Base-by-base conservation (phyloP, 768 basidiomycete species). In the Calocera viscosa region DNA sequence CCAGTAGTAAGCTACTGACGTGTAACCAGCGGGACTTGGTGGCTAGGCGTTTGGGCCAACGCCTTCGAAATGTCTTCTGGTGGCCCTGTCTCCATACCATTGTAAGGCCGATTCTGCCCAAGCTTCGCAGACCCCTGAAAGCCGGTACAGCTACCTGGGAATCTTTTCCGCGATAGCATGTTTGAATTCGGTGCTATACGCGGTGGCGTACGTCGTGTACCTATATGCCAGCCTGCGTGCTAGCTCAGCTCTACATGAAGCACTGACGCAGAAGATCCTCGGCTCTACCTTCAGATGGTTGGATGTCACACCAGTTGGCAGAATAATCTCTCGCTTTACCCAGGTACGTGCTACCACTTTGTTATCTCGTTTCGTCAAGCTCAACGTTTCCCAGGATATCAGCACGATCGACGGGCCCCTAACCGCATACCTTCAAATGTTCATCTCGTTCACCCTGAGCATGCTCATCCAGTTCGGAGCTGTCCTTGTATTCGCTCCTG, bases 271-370 rank as follows among this genome's bases (percentile, higher is more conserved):
- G 19, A 49, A 26, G 32, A 32, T 66, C 26, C 34, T 66, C 28
- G 33, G 49, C 2, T 26, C 67, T 0, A 63, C 70, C 1, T 40
- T 69, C 3, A 34, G 70, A 43, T 73, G 70, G 69, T 65, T 72
- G 30, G 72, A 73, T 66, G 64, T 66, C 26, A 72, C 71, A 5
- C 72, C 72, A 1, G 66, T 66, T 17, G 72, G 72, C 19, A 49
- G 72, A 16, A 71, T 73, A 65, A 66, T 72, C 17, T 68, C 71
- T 32, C 70, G 72, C 26, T 72, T 72, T 64, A 72, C 71, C 11
- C 67, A 68, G 26, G 30, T 60, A 32, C 30, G 26, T 16, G 53
- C 10, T 19, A 24, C 43, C 8, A 24, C 19, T 17, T 19, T 47
- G 5, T 19, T 8, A 32, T 5, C 2, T 16, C 53, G 2, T 7